Evolutionary conservation across 331 rosid genomes (phyloP).

Genomic region (Telfairia occidentalis): DNA sequence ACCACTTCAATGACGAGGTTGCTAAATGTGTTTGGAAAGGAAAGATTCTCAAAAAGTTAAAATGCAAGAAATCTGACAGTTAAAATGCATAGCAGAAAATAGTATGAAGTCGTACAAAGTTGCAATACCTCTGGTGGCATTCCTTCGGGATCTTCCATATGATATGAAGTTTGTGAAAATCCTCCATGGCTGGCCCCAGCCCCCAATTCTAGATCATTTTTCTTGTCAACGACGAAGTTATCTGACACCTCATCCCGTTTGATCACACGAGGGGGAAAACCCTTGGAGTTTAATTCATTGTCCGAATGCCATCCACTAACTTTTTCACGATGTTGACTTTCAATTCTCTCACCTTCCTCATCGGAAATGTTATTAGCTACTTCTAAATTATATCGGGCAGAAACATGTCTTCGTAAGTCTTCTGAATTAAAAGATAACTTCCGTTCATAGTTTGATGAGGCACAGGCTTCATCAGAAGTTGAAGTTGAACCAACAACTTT

Average conservation of each 20-base stretch:
- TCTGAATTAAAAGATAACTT: slow-evolving; percentile 39
- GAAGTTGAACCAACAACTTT: slow-evolving; percentile 53
- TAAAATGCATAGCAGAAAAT: slow-evolving; percentile 15
- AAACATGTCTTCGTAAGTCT: slow-evolving; percentile 33
- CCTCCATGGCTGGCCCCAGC: slow-evolving; percentile 32
- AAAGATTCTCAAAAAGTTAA: background rate
- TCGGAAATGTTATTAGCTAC: slow-evolving; percentile 49
- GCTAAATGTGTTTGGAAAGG: background rate
- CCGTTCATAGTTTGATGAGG: slow-evolving; percentile 24
- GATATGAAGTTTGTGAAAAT: slow-evolving; percentile 20
- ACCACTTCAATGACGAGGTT: background rate
- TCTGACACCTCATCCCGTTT: slow-evolving; percentile 29
- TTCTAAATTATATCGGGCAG: slow-evolving; percentile 37
- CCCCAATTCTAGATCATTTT: slow-evolving; percentile 27
- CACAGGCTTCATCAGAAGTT: slow-evolving; percentile 27
- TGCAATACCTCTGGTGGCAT: slow-evolving; percentile 88
- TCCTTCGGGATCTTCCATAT: slow-evolving; percentile 55
- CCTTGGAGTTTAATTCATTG: slow-evolving; percentile 54
- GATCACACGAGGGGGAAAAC: slow-evolving; percentile 29
- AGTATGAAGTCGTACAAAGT: slow-evolving; percentile 19
- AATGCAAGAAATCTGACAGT: slow-evolving; percentile 8
- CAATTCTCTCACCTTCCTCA: slow-evolving; percentile 42
- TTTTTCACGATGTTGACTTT: slow-evolving; percentile 25
- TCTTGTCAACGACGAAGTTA: slow-evolving; percentile 32
- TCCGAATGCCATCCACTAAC: slow-evolving; percentile 56